Evolutionary conservation across 192 early-diverging fungal genomes (phyloP).

Genomic region (Podila horticola): DNA sequence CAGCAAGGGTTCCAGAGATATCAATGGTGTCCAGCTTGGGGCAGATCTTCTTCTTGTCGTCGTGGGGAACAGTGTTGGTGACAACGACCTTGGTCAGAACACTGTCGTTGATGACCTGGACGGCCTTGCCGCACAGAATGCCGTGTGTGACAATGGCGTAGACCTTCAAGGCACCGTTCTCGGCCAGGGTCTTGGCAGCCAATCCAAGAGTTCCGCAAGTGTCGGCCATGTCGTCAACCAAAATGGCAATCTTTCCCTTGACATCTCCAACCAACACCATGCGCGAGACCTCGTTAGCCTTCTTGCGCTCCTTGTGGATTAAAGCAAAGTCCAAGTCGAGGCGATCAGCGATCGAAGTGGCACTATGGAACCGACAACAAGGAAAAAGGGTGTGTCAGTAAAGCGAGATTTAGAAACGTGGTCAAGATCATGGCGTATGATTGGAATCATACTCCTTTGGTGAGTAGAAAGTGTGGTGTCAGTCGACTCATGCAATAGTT

Average conservation of each 20-base stretch:
- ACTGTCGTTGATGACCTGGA: slow-evolving; percentile 86
- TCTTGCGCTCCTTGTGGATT: slow-evolving; percentile 97
- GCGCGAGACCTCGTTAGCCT: slow-evolving; percentile 87
- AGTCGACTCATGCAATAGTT: neutral
- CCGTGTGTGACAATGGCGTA: slow-evolving; percentile 97
- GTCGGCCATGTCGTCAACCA: slow-evolving; percentile 99
- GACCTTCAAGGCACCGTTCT: slow-evolving; percentile 92
- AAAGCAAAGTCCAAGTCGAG: slow-evolving; percentile 94
- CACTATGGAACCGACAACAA: slow-evolving; percentile 31
- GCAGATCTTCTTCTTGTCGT: slow-evolving; percentile 80
- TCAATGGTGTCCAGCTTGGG: slow-evolving; percentile 86
- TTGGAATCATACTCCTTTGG: neutral
- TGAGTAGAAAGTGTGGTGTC: neutral
- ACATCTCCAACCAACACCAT: slow-evolving; percentile 99
- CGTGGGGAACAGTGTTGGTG: slow-evolving; percentile 86
- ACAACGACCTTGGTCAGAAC: slow-evolving; percentile 80
- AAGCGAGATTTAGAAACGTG: neutral
- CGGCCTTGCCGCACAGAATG: slow-evolving; percentile 91
- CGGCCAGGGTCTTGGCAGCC: slow-evolving; percentile 88
- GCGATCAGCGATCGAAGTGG: slow-evolving; percentile 89
- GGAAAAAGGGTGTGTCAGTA: neutral
- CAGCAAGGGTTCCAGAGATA: slow-evolving; percentile 81
- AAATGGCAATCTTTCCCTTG: slow-evolving; percentile 85
- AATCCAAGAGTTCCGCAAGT: slow-evolving; percentile 91
- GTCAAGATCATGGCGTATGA: neutral